Evolutionary conservation across 2,329 filamentous ascomycete genomes (phyloP).

Genomic region (Berkeleyomyces rouxiae): DNA sequence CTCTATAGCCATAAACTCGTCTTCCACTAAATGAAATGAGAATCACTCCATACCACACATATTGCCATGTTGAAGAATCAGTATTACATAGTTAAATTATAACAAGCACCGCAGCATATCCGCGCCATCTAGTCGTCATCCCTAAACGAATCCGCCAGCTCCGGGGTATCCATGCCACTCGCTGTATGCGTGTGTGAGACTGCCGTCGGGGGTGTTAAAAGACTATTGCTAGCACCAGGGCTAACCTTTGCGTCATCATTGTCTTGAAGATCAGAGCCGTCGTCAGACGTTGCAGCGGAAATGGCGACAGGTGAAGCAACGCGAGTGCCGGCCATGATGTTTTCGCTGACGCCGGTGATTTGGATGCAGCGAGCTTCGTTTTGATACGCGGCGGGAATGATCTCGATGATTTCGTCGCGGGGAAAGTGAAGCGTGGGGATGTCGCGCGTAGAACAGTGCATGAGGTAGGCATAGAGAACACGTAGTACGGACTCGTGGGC

Average conservation of each 20-base stretch:
- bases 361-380: conserved; percentile 85
- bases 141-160: conserved; percentile 11
- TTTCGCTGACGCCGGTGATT: conserved; percentile 51
- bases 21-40: no score
- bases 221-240: background rate
- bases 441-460: conserved; percentile 92
- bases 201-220: background rate
- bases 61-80: no score
- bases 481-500: conserved; percentile 95
- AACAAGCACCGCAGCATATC: no score
- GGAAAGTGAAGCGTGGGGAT: conserved; percentile 90
- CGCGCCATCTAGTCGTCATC: conserved; percentile 9
- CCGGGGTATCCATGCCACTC: conserved; percentile 2
- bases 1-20: no score
- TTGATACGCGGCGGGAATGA: conserved; percentile 93
- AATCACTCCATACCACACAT: no score
- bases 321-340: conserved; percentile 45
- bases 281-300: background rate
- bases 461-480: conserved; percentile 91
- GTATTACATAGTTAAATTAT: background rate
- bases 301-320: conserved; percentile 11
- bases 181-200: conserved; percentile 1
- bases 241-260: background rate
- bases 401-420: conserved; percentile 94
- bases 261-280: conserved; percentile 4